These are phyloP conservation scores for Blumeria graminis DNA, from an alignment of 2,329 filamentous ascomycete species.

Conservation along the genomic window DNA sequence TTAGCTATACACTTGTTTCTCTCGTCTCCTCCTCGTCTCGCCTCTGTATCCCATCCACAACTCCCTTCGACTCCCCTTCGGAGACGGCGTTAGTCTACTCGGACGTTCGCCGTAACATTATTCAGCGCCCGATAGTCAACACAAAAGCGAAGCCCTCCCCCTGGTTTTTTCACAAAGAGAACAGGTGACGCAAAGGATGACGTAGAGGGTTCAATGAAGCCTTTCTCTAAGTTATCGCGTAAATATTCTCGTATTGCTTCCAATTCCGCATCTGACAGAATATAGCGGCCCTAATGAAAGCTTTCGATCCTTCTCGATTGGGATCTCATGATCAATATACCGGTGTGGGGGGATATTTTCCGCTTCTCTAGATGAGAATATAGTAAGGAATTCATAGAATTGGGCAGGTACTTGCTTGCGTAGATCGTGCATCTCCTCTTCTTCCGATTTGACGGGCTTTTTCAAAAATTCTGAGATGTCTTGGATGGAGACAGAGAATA, in stretches of 20 bases:
- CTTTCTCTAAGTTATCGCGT: slow-evolving; percentile 1
- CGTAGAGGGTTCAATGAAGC: not conserved
- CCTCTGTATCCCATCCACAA: no score
- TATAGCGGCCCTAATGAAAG: not conserved
- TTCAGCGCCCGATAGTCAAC: no score
- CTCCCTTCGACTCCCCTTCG: no score
- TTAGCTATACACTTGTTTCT: no score
- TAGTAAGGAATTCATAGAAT: not conserved
- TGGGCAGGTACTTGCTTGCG: not conserved
- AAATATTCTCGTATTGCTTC: not conserved
- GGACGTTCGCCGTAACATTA: no score
- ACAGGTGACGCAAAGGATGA: not conserved
- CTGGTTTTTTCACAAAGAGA: not conserved
- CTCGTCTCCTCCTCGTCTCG: no score
- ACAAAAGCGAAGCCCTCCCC: not conserved
- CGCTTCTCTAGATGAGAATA: not conserved
- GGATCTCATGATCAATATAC: not conserved
- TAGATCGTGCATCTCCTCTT: not conserved
- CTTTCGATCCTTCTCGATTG: not conserved
- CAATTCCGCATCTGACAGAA: not conserved
- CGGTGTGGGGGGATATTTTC: not conserved
- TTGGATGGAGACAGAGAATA: not conserved
- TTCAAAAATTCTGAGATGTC: not conserved
- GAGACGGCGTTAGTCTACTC: no score
- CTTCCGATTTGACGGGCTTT: not conserved